Base-by-base conservation (phyloP, 352 stramenopile genomes). In the Phytophthora cryptogea region DNA sequence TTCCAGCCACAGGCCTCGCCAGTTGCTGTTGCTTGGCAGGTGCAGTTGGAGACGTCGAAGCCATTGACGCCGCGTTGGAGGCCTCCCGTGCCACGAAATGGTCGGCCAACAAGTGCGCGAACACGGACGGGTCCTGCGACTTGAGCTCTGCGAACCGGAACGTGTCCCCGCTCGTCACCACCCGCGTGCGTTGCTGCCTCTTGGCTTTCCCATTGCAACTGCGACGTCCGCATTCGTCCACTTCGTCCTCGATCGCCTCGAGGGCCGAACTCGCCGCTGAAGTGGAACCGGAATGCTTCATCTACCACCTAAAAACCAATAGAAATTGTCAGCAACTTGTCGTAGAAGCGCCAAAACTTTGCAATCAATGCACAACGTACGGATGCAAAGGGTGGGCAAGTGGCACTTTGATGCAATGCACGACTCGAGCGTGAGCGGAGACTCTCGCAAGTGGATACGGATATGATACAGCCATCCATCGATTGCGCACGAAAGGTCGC, bases 61-160 rank as follows among this genome's bases (percentile, higher is more conserved):
- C n/a, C 1, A 5, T 14, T 6, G 39, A 11, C 3, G 40, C 30
- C 6, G 23, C 51, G 27, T 51, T 56, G 26, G 48, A 36, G 4
- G 39, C 30, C 39, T 65, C 65, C 1, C 49, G 40, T 9, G 65
- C 65, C 27, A 73, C 59, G 49, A 73, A 73, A 52, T 69, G 53
- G 32, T 73, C 59, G 0, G 65, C 65, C 27, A 73, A 16, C 10
- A 72, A 7, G 8, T 73, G 59, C 2, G 65, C 65, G 23, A 69
- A 69, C 31, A 41, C 59, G 2, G 57, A 43, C 11, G 63, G 57
- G 41, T 71, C 63, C 28, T 70, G 62, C 13, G 35, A 35, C 26
- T 47, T 59, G 43, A 48, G 11, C n/a, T 66, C 57, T n/a, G 50
- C 39, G 37, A 63, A 41, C n/a, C 57, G 63, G 13, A 47, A 39